phyloP scores from a whole-genome alignment of 257 asterid species.

The Perilla frutescens region DNA sequence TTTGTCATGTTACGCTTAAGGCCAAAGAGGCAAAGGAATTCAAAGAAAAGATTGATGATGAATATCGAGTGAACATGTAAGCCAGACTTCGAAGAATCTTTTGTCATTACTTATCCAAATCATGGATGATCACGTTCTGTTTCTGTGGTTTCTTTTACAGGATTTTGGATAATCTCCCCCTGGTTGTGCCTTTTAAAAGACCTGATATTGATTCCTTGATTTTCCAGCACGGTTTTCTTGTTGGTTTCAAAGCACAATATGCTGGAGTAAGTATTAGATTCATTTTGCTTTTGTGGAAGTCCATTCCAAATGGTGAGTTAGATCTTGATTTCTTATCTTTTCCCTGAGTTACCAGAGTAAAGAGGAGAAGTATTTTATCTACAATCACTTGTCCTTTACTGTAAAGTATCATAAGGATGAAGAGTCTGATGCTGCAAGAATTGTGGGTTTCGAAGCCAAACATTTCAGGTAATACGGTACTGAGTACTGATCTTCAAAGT shows the following conservation, averaged over 20 bases:
- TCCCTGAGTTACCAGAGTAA: conserved; percentile 51
- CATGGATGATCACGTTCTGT: conserved; percentile 26
- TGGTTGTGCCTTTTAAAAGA: conserved; percentile 79
- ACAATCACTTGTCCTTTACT: conserved; percentile 76
- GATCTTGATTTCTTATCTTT: conserved; percentile 34
- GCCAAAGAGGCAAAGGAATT: conserved; percentile 62
- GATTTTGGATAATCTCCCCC: conserved; percentile 94
- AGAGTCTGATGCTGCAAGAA: conserved; percentile 74
- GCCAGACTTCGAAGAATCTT: conserved; percentile 24
- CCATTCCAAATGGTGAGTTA: conserved; percentile 13
- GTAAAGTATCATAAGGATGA: conserved; percentile 85
- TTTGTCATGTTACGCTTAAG: conserved; percentile 46
- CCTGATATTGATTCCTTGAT: conserved; percentile 60
- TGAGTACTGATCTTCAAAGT: conserved; percentile 17
- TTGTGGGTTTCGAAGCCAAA: conserved; percentile 86
- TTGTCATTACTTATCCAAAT: conserved; percentile 20
- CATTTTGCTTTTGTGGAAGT: conserved; percentile 17
- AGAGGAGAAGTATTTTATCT: conserved; percentile 76
- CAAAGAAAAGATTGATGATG: conserved; percentile 70
- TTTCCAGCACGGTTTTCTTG: conserved; percentile 80
- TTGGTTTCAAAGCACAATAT: conserved; percentile 83
- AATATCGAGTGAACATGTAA: conserved; percentile 68
- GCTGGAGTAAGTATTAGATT: conserved; percentile 70
- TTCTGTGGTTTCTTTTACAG: conserved; percentile 46
- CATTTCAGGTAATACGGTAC: conserved; percentile 64